Evolutionary conservation across 495 filamentous ascomycete species (phyloP).

Genomic region (Lophiostoma macrostomum): DNA sequence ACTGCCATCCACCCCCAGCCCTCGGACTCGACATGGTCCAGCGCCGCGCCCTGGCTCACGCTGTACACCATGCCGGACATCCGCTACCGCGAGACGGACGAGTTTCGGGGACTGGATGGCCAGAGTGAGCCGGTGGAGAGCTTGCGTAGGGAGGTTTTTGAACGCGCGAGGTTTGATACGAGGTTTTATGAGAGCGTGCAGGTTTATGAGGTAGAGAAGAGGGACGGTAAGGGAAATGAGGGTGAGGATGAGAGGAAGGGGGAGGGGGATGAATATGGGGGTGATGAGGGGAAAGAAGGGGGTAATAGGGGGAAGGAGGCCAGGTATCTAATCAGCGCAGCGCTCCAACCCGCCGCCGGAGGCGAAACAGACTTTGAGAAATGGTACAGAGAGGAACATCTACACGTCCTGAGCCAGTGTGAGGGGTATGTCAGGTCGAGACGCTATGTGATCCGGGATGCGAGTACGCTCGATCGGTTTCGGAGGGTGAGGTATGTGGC

Average conservation of each 20-base stretch:
- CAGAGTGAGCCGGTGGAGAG: constrained; percentile 26
- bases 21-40: background rate
- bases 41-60: constrained; percentile 27
- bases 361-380: constrained; percentile 13
- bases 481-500: constrained; percentile 11
- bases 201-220: constrained; percentile 2
- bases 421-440: constrained; percentile 10
- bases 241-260: too few species aligned
- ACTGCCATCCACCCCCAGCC: constrained; percentile 1
- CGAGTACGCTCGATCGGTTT: constrained; percentile 25
- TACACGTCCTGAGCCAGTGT: background rate
- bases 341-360: constrained; percentile 5
- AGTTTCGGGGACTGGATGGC: constrained; percentile 31
- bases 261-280: too few species aligned
- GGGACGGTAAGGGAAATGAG: background rate
- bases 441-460: constrained; percentile 15
- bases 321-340: too few species aligned
- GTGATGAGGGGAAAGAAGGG: too few species aligned
- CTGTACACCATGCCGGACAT: constrained; percentile 33
- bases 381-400: constrained; percentile 25
- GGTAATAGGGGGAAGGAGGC: too few species aligned
- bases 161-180: constrained; percentile 31
- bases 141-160: constrained; percentile 30
- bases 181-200: constrained; percentile 28
- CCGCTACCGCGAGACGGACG: constrained; percentile 11